These are phyloP conservation scores for Flaveria ramosissima DNA, from an alignment of 129 eudicot species.

Conservation along the genomic window DNA sequence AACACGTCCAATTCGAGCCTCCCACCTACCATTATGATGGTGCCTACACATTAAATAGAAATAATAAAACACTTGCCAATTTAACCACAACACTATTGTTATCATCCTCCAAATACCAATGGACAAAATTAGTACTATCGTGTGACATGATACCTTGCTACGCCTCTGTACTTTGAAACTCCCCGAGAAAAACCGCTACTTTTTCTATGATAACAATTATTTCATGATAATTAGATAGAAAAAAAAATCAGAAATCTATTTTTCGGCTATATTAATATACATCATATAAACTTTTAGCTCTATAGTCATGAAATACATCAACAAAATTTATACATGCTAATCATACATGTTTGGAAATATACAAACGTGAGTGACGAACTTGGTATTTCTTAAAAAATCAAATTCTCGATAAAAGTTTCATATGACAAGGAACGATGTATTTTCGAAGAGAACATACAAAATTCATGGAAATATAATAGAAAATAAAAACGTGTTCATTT, in stretches of 20 bases:
- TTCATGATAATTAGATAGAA: neutral
- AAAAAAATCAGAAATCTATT: neutral
- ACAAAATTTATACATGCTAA: neutral
- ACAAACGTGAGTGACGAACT: neutral
- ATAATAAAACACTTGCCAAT: constrained; percentile 10
- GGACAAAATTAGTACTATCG: neutral
- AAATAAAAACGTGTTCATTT: neutral
- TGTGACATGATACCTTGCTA: constrained; percentile 63
- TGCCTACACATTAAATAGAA: constrained; percentile 57
- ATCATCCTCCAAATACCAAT: constrained; percentile 6
- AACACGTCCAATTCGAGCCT: constrained; percentile 90
- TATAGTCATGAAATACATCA: neutral
- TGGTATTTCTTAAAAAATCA: neutral
- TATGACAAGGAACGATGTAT: no score
- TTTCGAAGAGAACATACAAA: neutral
- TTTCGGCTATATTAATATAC: no score
- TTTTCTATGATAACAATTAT: constrained; percentile 40
- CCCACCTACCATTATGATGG: constrained; percentile 97
- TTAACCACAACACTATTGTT: constrained; percentile 1
- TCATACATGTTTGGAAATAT: neutral
- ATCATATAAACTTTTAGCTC: neutral
- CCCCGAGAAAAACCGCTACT: constrained; percentile 95
- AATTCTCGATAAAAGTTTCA: neutral
- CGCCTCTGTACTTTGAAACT: constrained; percentile 92
- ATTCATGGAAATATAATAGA: neutral